Evolutionary conservation across 2,329 filamentous ascomycete species (phyloP).

Genomic region (Cladosporium sp.): DNA sequence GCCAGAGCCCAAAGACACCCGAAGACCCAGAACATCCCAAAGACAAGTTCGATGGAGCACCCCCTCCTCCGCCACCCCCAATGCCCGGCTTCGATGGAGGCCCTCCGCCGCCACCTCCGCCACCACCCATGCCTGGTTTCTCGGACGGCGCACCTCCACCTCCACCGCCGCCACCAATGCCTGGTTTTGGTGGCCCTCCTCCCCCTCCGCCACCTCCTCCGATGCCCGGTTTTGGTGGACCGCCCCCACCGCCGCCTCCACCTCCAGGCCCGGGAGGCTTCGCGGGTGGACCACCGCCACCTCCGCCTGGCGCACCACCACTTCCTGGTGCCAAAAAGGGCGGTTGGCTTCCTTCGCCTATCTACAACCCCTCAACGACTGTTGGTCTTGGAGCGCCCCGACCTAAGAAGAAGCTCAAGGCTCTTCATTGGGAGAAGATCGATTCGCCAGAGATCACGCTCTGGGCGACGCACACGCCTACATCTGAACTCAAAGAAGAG

Average conservation of each 20-base stretch:
- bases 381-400: conserved; percentile 73
- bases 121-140: conserved; percentile 44
- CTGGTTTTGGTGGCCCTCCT: conserved; percentile 39
- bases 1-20: conserved; percentile 63
- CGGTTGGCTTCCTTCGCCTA: conserved; percentile 66
- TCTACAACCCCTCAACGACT: conserved; percentile 51
- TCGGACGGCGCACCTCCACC: conserved; percentile 34
- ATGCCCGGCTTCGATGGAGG: conserved; percentile 23
- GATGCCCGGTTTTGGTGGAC: conserved; percentile 41
- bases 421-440: conserved; percentile 98
- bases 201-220: conserved; percentile 41
- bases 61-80: conserved; percentile 33
- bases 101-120: conserved; percentile 33
- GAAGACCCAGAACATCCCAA: conserved; percentile 50
- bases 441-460: conserved; percentile 87
- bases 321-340: conserved; percentile 55
- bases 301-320: conserved; percentile 63
- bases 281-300: conserved; percentile 50
- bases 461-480: conserved; percentile 82
- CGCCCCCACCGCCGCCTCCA: conserved; percentile 37
- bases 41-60: conserved; percentile 38
- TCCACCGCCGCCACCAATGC: conserved; percentile 44
- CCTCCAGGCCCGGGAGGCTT: conserved; percentile 39
- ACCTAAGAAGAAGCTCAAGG: conserved; percentile 99
- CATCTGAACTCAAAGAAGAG: conserved; percentile 84